Conservation (phyloP, 441 rosid species). For the Mallotus japonicus region DNA sequence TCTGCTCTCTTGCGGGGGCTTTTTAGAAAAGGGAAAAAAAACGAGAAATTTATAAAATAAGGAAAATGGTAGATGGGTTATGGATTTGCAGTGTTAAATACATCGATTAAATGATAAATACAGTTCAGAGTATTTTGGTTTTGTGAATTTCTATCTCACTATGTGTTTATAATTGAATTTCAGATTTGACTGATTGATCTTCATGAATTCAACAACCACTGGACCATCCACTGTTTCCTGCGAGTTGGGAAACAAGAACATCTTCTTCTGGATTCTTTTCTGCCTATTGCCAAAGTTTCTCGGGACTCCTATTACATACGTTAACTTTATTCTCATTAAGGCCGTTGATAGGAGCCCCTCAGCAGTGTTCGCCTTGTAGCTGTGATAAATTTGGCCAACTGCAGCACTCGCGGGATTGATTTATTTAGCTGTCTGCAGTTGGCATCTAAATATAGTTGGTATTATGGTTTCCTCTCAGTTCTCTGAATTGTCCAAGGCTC, state of each 20-base stretch:
- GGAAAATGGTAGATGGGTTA: not conserved
- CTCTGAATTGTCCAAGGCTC: constrained; percentile 41
- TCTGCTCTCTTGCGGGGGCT: too few relatives aligned
- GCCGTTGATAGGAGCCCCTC: constrained; percentile 49
- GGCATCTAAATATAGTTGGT: constrained; percentile 20
- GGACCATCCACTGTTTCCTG: constrained; percentile 87
- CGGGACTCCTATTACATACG: constrained; percentile 46
- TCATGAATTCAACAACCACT: constrained; percentile 75
- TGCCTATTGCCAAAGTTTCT: constrained; percentile 69
- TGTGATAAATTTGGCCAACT: constrained; percentile 28
- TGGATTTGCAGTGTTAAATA: not conserved
- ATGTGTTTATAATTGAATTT: constrained; percentile 14
- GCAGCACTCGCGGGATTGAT: constrained; percentile 3
- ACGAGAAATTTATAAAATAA: too few relatives aligned
- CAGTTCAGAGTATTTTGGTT: constrained; percentile 9
- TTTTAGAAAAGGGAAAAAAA: too few relatives aligned
- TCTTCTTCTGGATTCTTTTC: constrained; percentile 66
- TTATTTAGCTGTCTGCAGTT: constrained; percentile 27
- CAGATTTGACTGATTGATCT: constrained; percentile 67
- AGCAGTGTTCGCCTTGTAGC: constrained; percentile 32
- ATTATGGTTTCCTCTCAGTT: constrained; percentile 73
- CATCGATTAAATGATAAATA: not conserved
- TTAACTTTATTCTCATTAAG: constrained; percentile 53
- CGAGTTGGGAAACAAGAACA: constrained; percentile 80
- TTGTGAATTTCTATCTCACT: constrained; percentile 6